These are phyloP conservation scores for Spatholobus suberectus DNA, from an alignment of 306 rosid genomes.

Conservation along the genomic window DNA sequence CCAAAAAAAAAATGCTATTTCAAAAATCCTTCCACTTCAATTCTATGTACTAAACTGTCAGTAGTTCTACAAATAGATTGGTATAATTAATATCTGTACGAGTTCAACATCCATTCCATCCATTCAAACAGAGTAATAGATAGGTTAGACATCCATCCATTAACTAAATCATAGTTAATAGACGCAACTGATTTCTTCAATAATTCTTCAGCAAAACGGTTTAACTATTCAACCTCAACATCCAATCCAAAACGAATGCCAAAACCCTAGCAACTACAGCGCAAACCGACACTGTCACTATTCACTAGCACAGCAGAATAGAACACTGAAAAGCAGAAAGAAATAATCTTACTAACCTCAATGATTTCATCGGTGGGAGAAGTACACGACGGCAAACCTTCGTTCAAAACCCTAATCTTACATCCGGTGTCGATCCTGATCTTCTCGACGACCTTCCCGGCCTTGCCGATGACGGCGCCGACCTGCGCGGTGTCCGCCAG, in stretches of 20 bases:
- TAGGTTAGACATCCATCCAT: not conserved
- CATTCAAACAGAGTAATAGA: not conserved
- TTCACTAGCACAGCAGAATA: not conserved
- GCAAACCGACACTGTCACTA: not conserved
- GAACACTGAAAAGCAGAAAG: not conserved
- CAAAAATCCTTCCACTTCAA: not conserved
- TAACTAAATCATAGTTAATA: not conserved
- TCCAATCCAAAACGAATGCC: not conserved
- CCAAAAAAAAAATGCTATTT: too few species aligned
- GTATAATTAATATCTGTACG: not conserved
- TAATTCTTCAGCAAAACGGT: not conserved
- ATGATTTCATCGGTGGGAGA: constrained; percentile 71
- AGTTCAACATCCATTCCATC: not conserved
- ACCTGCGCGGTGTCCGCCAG: constrained; percentile 64
- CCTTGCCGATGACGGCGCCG: constrained; percentile 88
- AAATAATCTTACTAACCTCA: constrained; percentile 58
- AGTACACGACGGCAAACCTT: constrained; percentile 62
- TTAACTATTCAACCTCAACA: not conserved
- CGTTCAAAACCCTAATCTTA: constrained; percentile 74
- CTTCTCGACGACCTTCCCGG: constrained; percentile 90
- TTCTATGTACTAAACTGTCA: not conserved
- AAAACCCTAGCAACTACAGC: not conserved
- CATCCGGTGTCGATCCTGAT: constrained; percentile 82
- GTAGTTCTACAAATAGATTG: not conserved
- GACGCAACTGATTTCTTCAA: not conserved